Evolutionary conservation across 2,329 filamentous ascomycete genomes (phyloP), one percentile per base, ranked within the genome.

Genomic region (Tympanopsis confertula): DNA sequence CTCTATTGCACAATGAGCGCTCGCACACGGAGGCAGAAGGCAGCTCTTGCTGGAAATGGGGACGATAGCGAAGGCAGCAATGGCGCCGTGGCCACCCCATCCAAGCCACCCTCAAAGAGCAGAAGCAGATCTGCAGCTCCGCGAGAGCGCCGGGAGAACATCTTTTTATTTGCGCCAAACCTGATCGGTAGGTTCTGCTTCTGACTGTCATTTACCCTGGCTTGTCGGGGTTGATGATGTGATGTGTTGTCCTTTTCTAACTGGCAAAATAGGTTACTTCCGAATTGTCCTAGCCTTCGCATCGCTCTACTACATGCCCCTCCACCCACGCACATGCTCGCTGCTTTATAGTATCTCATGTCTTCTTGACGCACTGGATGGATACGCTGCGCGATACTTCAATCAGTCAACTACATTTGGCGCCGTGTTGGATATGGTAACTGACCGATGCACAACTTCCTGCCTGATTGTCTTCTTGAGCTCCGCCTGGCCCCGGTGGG

Each of bases 391-490:
- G 41, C 80, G 86, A 35, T 68, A 74, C 51, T 81, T 89, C 57
- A 77, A 94, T 52, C 91, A 98, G 61, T 89, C 85, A 26, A 96
- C 91, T 39, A 84, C 84, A 46, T 98, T 98, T 58, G 91, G 91
- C 45, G 91, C 89, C 20, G 89, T 98, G 22, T 72, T 98, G 45
- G 91, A 98, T 65, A 98, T 98, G 91, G 89, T 98, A 43, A 98
- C 91, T 14, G 91, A 98, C 62, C 82, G 91, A 42, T 96, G 91
- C 69, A 96, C 89, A 20, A 98, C 91, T 3, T 80, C 89, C 2
- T 98, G 91, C 60, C 65, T 98, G 49, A 75, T 98, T 36, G 88
- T 96, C 37, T 98, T 96, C 66, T 65, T 98, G 44, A 86, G 86
- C 29, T 93, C 86, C 13, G 91, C 91, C 15, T 98, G 94, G 64